These are phyloP conservation scores for Botryosphaeria dothidea DNA, from an alignment of 2,329 filamentous ascomycete genomes.

Conservation along the genomic window DNA sequence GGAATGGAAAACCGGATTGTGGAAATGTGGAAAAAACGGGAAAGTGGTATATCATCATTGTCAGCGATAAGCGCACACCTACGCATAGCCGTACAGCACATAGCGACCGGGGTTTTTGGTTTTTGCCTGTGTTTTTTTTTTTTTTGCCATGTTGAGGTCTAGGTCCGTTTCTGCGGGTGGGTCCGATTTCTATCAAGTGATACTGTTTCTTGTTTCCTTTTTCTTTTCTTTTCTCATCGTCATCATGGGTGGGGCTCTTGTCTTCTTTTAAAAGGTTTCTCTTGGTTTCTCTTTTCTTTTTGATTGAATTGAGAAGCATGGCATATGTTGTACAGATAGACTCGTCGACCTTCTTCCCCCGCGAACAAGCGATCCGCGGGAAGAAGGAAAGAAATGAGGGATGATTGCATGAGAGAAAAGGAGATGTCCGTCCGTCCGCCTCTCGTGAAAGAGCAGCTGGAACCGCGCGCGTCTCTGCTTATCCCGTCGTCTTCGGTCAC, in stretches of 20 bases:
- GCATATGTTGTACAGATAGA: conserved; percentile 16
- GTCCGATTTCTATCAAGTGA: not conserved
- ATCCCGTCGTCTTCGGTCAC: no score
- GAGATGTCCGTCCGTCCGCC: not conserved
- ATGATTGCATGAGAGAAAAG: not conserved
- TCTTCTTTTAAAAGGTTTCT: not conserved
- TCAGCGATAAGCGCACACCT: not conserved
- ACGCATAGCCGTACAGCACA: conserved; percentile 14
- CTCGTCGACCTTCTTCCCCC: not conserved
- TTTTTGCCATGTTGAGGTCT: not conserved
- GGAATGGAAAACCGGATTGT: not conserved
- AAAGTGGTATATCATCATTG: not conserved
- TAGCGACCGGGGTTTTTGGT: conserved; percentile 13
- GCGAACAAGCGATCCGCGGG: not conserved
- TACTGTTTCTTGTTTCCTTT: not conserved
- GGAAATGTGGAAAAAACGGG: not conserved
- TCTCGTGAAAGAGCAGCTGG: not conserved
- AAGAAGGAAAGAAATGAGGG: conserved; percentile 5
- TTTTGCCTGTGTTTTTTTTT: not conserved
- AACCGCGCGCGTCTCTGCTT: no score
- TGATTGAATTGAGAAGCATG: conserved; percentile 1
- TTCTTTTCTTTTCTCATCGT: not conserved
- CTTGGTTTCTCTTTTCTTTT: not conserved
- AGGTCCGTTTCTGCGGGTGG: not conserved
- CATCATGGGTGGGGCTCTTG: not conserved